phyloP scores from a whole-genome alignment of 495 filamentous ascomycete species.

The Penicillium simplicissimum region DNA sequence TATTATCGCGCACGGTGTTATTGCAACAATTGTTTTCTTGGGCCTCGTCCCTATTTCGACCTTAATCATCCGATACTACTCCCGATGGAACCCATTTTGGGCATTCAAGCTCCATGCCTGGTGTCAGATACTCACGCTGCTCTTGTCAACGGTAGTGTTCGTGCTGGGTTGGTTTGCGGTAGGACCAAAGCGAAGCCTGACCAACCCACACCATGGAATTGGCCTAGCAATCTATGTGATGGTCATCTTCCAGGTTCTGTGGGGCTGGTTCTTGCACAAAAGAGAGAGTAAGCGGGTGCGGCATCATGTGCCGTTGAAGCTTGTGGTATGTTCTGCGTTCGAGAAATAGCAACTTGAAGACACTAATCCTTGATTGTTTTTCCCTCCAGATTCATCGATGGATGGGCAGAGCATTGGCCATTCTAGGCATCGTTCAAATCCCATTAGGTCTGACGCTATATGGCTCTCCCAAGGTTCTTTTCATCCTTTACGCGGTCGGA shows the following conservation, averaged over 20 bases:
- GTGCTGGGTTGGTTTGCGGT: conserved; percentile 35
- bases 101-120: conserved; percentile 82
- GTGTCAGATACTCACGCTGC: conserved; percentile 72
- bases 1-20: conserved; percentile 79
- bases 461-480: conserved; percentile 79
- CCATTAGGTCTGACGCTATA: conserved; percentile 90
- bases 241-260: conserved; percentile 76
- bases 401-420: conserved; percentile 71
- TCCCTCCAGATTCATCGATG: conserved; percentile 70
- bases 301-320: conserved; percentile 61
- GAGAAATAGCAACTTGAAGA: not conserved
- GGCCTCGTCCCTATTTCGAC: conserved; percentile 78
- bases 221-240: conserved; percentile 86
- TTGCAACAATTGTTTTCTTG: conserved; percentile 87
- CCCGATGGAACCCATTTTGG: conserved; percentile 57
- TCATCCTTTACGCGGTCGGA: conserved; percentile 80
- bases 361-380: not conserved
- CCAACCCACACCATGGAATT: conserved; percentile 95
- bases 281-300: conserved; percentile 60
- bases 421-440: conserved; percentile 85
- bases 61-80: conserved; percentile 74
- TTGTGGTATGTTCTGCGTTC: conserved; percentile 57
- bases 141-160: conserved; percentile 32
- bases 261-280: conserved; percentile 69
- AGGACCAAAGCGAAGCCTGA: conserved; percentile 64